Evolutionary conservation across 2,329 filamentous ascomycete species (phyloP).

Genomic region (Diaporthe australafricana): DNA sequence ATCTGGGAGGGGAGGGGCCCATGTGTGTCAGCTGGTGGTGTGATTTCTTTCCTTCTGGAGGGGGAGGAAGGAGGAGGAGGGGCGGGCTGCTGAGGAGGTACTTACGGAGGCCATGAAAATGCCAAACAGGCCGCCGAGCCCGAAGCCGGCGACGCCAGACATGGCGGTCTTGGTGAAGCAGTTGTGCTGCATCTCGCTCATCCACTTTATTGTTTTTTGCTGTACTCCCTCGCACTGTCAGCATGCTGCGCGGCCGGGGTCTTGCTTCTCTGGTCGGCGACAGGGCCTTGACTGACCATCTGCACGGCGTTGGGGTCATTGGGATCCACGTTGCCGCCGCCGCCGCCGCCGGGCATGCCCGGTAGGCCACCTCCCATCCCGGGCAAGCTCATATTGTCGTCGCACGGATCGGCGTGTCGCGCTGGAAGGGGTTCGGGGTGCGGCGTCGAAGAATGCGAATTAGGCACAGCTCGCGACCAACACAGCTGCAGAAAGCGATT

Average conservation of each 20-base stretch:
- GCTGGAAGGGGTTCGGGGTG: not conserved
- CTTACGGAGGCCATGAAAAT: conserved; percentile 97
- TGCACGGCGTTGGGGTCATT: conserved; percentile 64
- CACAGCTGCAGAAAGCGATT: not conserved
- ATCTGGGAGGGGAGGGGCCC: conserved; percentile 68
- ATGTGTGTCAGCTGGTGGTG: conserved; percentile 13
- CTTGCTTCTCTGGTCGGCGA: not conserved
- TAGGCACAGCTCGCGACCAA: not conserved
- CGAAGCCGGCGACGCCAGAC: conserved; percentile 93
- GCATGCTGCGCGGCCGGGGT: not conserved
- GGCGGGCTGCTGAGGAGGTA: conserved; percentile 21
- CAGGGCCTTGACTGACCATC: conserved; percentile 41
- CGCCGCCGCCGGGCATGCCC: conserved; percentile 39
- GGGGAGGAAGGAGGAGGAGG: not conserved
- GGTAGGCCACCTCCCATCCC: conserved; percentile 42
- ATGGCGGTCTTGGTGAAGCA: conserved; percentile 90
- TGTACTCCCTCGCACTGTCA: conserved; percentile 15
- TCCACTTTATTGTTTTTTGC: conserved; percentile 25
- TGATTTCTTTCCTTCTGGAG: not conserved
- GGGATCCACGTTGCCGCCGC: conserved; percentile 46
- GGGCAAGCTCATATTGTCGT: conserved; percentile 54
- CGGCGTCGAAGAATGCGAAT: not conserved
- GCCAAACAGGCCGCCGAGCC: conserved; percentile 91
- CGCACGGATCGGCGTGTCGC: not conserved
- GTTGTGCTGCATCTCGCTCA: conserved; percentile 84